A percentile compares a stretch with the other conserved stretches of the same genome.
Conservation (phyloP, 495 filamentous ascomycete species). For the Apiosordaria backusii region DNA sequence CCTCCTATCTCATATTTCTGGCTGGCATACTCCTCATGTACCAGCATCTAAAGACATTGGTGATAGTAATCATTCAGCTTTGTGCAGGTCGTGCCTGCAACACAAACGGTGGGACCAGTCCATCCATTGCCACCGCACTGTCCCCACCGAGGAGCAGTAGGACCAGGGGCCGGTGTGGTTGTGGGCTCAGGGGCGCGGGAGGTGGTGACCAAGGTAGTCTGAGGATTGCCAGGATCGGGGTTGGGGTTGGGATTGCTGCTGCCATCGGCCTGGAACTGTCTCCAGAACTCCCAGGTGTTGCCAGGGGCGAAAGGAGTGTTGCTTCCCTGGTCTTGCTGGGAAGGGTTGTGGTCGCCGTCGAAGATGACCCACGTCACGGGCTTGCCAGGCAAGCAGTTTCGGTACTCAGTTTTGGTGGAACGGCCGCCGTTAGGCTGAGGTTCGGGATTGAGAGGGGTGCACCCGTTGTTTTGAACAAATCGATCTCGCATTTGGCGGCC, state of each 20-base stretch:
- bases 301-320: constrained; percentile 25
- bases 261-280: constrained; percentile 17
- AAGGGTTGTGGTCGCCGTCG: constrained; percentile 29
- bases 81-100: constrained; percentile 22
- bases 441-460: constrained; percentile 24
- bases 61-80: constrained; percentile 28
- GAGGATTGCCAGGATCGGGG: not conserved
- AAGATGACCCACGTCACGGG: constrained; percentile 29
- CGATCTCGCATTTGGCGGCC: constrained; percentile 36
- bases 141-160: constrained; percentile 28
- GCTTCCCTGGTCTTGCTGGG: constrained; percentile 21
- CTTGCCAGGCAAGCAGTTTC: constrained; percentile 28
- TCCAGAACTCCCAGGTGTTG: constrained; percentile 34
- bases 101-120: constrained; percentile 35
- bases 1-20: too few relatives aligned
- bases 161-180: not conserved
- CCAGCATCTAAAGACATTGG: constrained; percentile 18
- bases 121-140: constrained; percentile 45
- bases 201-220: constrained; percentile 11
- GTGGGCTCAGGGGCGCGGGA: constrained; percentile 8
- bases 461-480: constrained; percentile 40
- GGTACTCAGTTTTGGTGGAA: constrained; percentile 30
- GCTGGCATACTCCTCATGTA: not conserved
- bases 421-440: constrained; percentile 17
- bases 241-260: not conserved